Conservation (phyloP, 2,329 filamentous ascomycete species). For the Fusarium buxicola region DNA sequence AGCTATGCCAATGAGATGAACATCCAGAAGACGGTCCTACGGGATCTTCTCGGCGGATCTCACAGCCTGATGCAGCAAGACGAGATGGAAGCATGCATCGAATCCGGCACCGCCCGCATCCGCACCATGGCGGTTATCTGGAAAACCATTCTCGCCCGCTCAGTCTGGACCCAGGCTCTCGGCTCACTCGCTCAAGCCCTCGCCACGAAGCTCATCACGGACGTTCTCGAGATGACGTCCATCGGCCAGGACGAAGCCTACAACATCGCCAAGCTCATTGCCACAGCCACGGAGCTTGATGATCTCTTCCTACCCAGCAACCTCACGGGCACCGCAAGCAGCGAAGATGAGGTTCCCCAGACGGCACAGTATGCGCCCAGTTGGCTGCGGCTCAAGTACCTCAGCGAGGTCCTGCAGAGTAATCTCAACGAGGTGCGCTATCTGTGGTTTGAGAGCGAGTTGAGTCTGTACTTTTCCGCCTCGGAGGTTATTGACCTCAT, state of each 20-base stretch:
- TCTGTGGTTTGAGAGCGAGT: slow-evolving; percentile 73
- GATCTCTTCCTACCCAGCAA: slow-evolving; percentile 67
- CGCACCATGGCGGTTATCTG: slow-evolving; percentile 66
- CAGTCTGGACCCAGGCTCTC: slow-evolving; percentile 72
- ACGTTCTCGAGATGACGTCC: slow-evolving; percentile 70
- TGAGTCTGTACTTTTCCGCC: slow-evolving; percentile 71
- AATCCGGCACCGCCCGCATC: slow-evolving; percentile 64
- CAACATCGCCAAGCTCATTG: slow-evolving; percentile 69
- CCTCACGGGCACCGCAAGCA: slow-evolving; percentile 41
- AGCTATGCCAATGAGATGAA: slow-evolving; percentile 72
- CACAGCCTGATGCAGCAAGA: slow-evolving; percentile 71
- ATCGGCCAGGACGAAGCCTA: slow-evolving; percentile 74
- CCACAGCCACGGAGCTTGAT: slow-evolving; percentile 67
- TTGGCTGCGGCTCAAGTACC: slow-evolving; percentile 73
- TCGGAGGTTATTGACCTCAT: slow-evolving; percentile 73
- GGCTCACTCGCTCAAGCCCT: slow-evolving; percentile 70
- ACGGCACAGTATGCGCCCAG: slow-evolving; percentile 71
- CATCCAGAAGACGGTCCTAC: slow-evolving; percentile 70
- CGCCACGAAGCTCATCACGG: slow-evolving; percentile 68
- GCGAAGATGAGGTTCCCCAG: slow-evolving; percentile 59
- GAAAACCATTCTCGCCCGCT: slow-evolving; percentile 68
- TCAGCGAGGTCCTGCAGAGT: slow-evolving; percentile 73
- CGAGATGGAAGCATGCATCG: slow-evolving; percentile 63
- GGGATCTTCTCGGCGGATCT: slow-evolving; percentile 69
- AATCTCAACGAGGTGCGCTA: slow-evolving; percentile 72